Percentiles rank a stretch among this genome's conserved stretches.
Conservation (phyloP, 129 eudicot species). For the Artemisia tridentata region DNA sequence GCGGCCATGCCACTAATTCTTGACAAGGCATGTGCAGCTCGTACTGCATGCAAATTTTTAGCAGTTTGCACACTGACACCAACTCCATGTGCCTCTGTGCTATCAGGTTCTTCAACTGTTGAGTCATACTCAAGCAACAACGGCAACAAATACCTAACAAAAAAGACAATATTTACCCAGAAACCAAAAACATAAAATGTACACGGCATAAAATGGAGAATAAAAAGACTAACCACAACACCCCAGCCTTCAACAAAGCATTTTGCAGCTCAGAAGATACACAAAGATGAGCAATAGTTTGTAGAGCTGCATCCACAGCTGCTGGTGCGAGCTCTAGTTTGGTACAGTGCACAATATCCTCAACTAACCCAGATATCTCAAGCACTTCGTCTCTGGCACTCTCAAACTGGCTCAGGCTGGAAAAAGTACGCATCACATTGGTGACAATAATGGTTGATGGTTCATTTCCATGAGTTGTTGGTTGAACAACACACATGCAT, state of each 20-base stretch:
- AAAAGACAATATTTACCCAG: slow-evolving; percentile 7
- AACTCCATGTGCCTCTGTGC: slow-evolving; percentile 80
- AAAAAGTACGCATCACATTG: slow-evolving; percentile 75
- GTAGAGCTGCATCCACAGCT: slow-evolving; percentile 91
- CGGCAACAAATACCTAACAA: slow-evolving; percentile 79
- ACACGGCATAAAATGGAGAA: neutral
- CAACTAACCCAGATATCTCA: slow-evolving; percentile 70
- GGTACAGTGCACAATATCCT: slow-evolving; percentile 92
- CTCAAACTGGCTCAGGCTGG: slow-evolving; percentile 86
- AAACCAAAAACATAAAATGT: slow-evolving; percentile 4
- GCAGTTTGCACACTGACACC: slow-evolving; percentile 93
- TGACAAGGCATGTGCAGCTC: slow-evolving; percentile 76
- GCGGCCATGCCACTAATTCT: slow-evolving; percentile 77
- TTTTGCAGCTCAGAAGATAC: slow-evolving; percentile 81
- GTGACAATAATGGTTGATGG: slow-evolving; percentile 82
- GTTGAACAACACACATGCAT: slow-evolving; percentile 97
- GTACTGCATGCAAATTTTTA: slow-evolving; percentile 80
- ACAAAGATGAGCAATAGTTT: slow-evolving; percentile 83
- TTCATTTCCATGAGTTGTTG: slow-evolving; percentile 82
- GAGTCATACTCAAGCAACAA: slow-evolving; percentile 93
- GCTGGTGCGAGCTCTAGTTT: slow-evolving; percentile 89
- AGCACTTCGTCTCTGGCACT: slow-evolving; percentile 84
- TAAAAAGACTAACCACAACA: slow-evolving; percentile 56
- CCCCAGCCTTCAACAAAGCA: slow-evolving; percentile 87
- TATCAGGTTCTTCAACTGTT: slow-evolving; percentile 88